These are phyloP conservation scores for Nicotiana knightiana DNA, from an alignment of 257 asterid genomes.

Conservation along the genomic window DNA sequence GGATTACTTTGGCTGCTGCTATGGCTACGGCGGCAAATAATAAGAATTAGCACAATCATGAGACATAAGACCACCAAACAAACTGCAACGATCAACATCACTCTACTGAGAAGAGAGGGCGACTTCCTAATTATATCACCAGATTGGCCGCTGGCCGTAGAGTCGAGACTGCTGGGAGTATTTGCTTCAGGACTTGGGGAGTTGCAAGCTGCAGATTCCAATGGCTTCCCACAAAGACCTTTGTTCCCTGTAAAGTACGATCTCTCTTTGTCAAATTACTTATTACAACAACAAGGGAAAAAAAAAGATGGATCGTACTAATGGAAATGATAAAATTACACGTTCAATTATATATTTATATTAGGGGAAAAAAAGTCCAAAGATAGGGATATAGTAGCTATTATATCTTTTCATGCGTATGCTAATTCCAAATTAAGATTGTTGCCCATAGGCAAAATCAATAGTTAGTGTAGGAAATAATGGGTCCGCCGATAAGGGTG, in stretches of 20 bases:
- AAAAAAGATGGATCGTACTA: too few relatives aligned
- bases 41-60: slow-evolving; percentile 30
- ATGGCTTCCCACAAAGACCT: slow-evolving; percentile 68
- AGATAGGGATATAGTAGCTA: too few relatives aligned
- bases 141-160: neutral
- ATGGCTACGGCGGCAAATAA: slow-evolving; percentile 25
- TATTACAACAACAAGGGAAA: too few relatives aligned
- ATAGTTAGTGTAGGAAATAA: too few relatives aligned
- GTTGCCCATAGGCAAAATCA: too few relatives aligned
- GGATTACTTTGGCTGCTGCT: slow-evolving; percentile 12
- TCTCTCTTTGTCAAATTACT: too few relatives aligned
- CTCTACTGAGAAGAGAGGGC: slow-evolving; percentile 19
- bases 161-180: slow-evolving; percentile 15
- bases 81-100: slow-evolving; percentile 25
- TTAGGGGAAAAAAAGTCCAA: neutral
- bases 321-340: too few relatives aligned
- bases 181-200: slow-evolving; percentile 31
- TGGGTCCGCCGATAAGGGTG: too few relatives aligned
- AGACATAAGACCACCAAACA: slow-evolving; percentile 33
- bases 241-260: slow-evolving; percentile 36
- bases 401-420: too few relatives aligned
- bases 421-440: too few relatives aligned
- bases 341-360: neutral
- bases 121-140: neutral
- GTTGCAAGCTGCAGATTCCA: slow-evolving; percentile 30